Evolutionary conservation across 805 yeast species (phyloP).

Genomic region (Saccharomycopsis sp.): DNA sequence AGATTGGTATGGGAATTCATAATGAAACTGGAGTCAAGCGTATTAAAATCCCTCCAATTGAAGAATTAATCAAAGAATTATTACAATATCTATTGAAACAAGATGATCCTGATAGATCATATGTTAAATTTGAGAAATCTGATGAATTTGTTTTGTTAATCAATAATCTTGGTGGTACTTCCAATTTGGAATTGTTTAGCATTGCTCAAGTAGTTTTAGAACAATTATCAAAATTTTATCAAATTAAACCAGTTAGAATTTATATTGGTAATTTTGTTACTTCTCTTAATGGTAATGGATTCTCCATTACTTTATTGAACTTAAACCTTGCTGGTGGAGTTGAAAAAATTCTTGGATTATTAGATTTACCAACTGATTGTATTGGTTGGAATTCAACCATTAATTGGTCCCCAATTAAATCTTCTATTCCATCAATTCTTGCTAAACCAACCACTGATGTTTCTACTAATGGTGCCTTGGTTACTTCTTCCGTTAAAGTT

Average conservation of each 20-base stretch:
- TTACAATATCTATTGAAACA: constrained; percentile 50
- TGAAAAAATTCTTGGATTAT: constrained; percentile 36
- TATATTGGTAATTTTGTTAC: constrained; percentile 77
- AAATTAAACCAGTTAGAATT: constrained; percentile 54
- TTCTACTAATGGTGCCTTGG: constrained; percentile 26
- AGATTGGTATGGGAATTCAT: constrained; percentile 92
- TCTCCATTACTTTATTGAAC: constrained; percentile 74
- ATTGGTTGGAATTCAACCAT: constrained; percentile 56
- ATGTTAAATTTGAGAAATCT: constrained; percentile 52
- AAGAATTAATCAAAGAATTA: constrained; percentile 46
- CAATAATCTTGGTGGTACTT: constrained; percentile 86
- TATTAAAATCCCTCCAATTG: constrained; percentile 54
- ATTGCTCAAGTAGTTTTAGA: constrained; percentile 52
- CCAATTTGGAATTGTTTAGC: constrained; percentile 66
- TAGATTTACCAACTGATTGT: constrained; percentile 68
- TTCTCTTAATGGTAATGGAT: constrained; percentile 87
- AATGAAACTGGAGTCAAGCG: constrained; percentile 79
- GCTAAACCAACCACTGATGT: constrained; percentile 14
- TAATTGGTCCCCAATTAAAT: constrained; percentile 20
- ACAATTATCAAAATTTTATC: constrained; percentile 40
- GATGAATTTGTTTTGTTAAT: constrained; percentile 65
- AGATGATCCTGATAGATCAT: constrained; percentile 67
- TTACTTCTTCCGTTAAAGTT: constrained; percentile 25
- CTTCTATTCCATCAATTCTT: constrained; percentile 22
- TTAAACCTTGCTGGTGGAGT: constrained; percentile 38